Evolutionary conservation across 768 basidiomycete species (phyloP).

Genomic region (Podaxis sp.): DNA sequence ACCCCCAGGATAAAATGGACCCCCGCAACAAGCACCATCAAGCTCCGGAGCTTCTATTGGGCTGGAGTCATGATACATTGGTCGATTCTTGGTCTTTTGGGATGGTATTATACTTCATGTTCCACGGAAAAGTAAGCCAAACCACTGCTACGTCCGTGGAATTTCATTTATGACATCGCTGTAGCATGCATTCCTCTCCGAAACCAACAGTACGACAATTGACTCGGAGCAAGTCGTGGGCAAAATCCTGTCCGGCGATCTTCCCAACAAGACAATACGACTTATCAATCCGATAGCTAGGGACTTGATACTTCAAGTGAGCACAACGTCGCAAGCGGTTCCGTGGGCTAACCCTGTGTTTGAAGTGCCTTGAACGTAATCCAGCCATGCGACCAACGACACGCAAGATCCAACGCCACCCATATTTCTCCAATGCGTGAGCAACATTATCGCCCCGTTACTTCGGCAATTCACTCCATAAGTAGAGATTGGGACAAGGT

Average conservation of each 20-base stretch:
- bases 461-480: slow-evolving; percentile 5
- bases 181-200: slow-evolving; percentile 42
- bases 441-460: slow-evolving; percentile 23
- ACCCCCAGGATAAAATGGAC: not conserved
- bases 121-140: slow-evolving; percentile 42
- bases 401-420: slow-evolving; percentile 42
- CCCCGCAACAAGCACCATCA: slow-evolving; percentile 28
- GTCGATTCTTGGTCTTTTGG: slow-evolving; percentile 67
- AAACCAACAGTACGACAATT: slow-evolving; percentile 14
- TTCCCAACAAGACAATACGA: slow-evolving; percentile 20
- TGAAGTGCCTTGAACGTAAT: slow-evolving; percentile 59
- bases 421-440: slow-evolving; percentile 50
- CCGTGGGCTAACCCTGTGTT: slow-evolving; percentile 9
- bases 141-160: not conserved
- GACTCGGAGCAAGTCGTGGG: not conserved
- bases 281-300: slow-evolving; percentile 31
- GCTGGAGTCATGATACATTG: slow-evolving; percentile 51
- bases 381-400: slow-evolving; percentile 44
- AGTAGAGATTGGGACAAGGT: slow-evolving; percentile 44
- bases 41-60: slow-evolving; percentile 55
- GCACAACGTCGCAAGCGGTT: slow-evolving; percentile 5
- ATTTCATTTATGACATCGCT: not conserved
- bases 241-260: not conserved
- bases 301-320: slow-evolving; percentile 48
- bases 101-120: slow-evolving; percentile 48